Conservation (phyloP, 208 protist genomes). For the Trypanosoma melophagium region DNA sequence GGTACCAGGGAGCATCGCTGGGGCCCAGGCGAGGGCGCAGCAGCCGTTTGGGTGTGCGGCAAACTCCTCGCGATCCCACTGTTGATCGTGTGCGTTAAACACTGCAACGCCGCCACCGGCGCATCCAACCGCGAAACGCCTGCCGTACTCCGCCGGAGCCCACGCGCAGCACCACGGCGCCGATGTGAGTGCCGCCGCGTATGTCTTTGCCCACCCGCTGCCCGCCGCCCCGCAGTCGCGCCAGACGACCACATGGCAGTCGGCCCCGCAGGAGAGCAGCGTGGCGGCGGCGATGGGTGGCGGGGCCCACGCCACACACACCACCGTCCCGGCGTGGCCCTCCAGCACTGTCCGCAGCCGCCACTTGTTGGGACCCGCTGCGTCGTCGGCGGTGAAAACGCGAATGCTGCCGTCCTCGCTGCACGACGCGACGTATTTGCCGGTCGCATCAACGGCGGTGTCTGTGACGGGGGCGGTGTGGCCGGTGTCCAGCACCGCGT, state of each 20-base stretch:
- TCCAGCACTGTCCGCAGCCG: constrained; percentile 19
- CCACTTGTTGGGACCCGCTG: neutral
- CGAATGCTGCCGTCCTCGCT: constrained; percentile 67
- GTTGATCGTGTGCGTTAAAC: constrained; percentile 56
- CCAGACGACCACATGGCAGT: constrained; percentile 58
- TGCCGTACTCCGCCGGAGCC: constrained; percentile 78
- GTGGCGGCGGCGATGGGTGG: constrained; percentile 51
- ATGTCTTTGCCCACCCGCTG: constrained; percentile 64
- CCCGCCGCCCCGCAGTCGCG: constrained; percentile 39
- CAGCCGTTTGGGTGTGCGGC: constrained; percentile 49
- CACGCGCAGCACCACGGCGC: constrained; percentile 68
- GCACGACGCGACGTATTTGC: constrained; percentile 60
- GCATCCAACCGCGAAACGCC: constrained; percentile 77
- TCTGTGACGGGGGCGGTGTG: constrained; percentile 65
- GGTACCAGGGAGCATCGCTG: constrained; percentile 64
- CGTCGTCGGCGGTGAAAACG: constrained; percentile 37
- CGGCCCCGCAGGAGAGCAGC: constrained; percentile 63
- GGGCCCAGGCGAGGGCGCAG: constrained; percentile 59
- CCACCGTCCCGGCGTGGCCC: constrained; percentile 43
- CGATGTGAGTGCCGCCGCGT: constrained; percentile 40
- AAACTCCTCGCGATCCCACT: constrained; percentile 68
- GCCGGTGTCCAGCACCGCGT: constrained; percentile 62
- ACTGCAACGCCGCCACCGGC: constrained; percentile 62
- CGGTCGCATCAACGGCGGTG: constrained; percentile 60
- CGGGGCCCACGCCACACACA: constrained; percentile 80